Evolutionary conservation across 345 rosid genomes (phyloP).

Genomic region (Rhodomyrtus tomentosa): DNA sequence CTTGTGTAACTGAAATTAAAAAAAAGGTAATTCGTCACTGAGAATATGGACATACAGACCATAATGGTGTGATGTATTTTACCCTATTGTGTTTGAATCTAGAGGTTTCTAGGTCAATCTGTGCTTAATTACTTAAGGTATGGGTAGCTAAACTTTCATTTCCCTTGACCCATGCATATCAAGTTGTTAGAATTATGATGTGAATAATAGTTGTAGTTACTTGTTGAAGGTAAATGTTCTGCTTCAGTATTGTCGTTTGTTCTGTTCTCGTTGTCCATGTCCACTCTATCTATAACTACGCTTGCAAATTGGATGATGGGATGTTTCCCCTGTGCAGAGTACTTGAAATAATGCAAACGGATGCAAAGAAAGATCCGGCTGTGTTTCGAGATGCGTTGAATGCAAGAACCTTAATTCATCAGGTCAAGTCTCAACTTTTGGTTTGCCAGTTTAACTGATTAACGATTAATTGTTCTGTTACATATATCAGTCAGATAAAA

Average conservation of each 20-base stretch:
- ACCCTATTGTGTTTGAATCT: not conserved
- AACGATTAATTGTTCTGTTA: not conserved
- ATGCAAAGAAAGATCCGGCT: slow-evolving; percentile 74
- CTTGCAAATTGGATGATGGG: not conserved
- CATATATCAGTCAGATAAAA: not conserved
- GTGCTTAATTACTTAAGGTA: not conserved
- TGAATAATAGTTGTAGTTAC: not conserved
- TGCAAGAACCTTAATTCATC: slow-evolving; percentile 50
- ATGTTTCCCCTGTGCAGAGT: slow-evolving; percentile 42
- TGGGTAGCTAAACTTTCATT: not conserved
- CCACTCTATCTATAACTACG: not conserved
- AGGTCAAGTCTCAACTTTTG: slow-evolving; percentile 35
- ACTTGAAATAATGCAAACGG: slow-evolving; percentile 58
- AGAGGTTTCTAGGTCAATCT: not conserved
- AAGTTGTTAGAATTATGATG: not conserved
- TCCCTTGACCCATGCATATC: not conserved
- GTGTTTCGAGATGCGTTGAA: slow-evolving; percentile 55
- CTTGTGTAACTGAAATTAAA: not conserved
- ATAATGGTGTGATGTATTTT: not conserved
- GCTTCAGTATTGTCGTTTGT: not conserved
- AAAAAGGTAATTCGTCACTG: not conserved
- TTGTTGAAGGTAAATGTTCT: not conserved
- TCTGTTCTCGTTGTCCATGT: not conserved
- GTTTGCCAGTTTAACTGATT: not conserved
- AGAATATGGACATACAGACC: not conserved